These are phyloP conservation scores for Zygoascus biomembranicola DNA, from an alignment of 805 yeast species.

Conservation along the genomic window DNA sequence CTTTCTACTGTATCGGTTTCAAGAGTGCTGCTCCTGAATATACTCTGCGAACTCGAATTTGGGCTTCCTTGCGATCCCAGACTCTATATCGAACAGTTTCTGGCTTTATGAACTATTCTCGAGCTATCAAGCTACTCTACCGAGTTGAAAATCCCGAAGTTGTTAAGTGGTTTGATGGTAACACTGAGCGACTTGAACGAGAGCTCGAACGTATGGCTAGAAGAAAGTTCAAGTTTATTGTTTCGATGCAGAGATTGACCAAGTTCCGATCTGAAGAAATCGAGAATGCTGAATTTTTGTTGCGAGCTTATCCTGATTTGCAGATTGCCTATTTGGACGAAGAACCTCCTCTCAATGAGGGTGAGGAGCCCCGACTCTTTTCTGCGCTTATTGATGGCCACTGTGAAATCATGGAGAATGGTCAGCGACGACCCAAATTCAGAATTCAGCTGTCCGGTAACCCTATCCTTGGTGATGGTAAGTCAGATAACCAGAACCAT, in stretches of 20 bases:
- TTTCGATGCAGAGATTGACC: conserved; percentile 82
- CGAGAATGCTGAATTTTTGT: conserved; percentile 57
- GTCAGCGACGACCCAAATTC: conserved; percentile 52
- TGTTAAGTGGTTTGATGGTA: conserved; percentile 96
- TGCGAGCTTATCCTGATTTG: conserved; percentile 64
- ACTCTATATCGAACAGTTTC: conserved; percentile 94
- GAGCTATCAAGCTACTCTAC: conserved; percentile 88
- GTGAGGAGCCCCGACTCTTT: conserved; percentile 42
- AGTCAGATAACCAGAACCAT: conserved; percentile 91
- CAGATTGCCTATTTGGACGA: conserved; percentile 89
- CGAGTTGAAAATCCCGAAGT: conserved; percentile 93
- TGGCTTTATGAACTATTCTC: conserved; percentile 96
- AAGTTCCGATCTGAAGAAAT: conserved; percentile 56
- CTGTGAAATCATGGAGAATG: conserved; percentile 47
- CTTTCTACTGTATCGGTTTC: conserved; percentile 94
- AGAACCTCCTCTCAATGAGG: conserved; percentile 51
- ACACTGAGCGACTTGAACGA: conserved; percentile 91
- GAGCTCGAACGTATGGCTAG: conserved; percentile 81
- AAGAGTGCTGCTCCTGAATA: conserved; percentile 96
- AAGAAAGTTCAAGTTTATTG: conserved; percentile 70
- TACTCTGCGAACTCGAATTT: conserved; percentile 90
- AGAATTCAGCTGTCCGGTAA: conserved; percentile 80
- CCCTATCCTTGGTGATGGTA: conserved; percentile 94
- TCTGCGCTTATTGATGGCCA: conserved; percentile 64
- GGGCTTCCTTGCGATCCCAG: conserved; percentile 98